Evolutionary conservation across 1,139 yeast genomes (phyloP).

Genomic region (Pneumocystis sp.): DNA sequence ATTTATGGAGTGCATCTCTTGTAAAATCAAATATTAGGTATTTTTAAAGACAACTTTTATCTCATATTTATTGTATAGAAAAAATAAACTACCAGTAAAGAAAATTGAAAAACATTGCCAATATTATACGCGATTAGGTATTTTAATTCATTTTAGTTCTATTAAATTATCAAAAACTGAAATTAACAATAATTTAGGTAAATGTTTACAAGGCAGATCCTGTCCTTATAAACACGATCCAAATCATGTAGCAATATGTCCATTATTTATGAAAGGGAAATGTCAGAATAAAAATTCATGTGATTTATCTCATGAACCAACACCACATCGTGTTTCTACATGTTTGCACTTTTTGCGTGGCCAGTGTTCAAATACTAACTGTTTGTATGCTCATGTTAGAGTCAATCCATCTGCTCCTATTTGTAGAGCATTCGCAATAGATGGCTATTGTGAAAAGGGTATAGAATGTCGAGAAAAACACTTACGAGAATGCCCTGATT

Average conservation of each 20-base stretch:
- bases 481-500: slow-evolving; percentile 55
- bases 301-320: slow-evolving; percentile 40
- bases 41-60: not conserved
- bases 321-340: slow-evolving; percentile 49
- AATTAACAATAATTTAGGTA: slow-evolving; percentile 25
- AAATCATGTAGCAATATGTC: slow-evolving; percentile 41
- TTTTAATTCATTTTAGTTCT: not conserved
- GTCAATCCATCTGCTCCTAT: slow-evolving; percentile 32
- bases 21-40: not conserved
- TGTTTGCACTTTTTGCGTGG: slow-evolving; percentile 42
- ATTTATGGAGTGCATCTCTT: not conserved
- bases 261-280: slow-evolving; percentile 31
- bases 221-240: slow-evolving; percentile 46
- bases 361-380: slow-evolving; percentile 40
- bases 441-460: slow-evolving; percentile 58
- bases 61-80: not conserved
- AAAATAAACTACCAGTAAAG: not conserved
- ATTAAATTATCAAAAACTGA: not conserved
- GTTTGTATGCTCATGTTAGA: slow-evolving; percentile 43
- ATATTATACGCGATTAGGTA: not conserved
- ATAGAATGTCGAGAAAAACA: slow-evolving; percentile 43
- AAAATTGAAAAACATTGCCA: not conserved
- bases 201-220: slow-evolving; percentile 36
- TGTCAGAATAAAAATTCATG: slow-evolving; percentile 39
- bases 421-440: slow-evolving; percentile 53